Evolutionary conservation across 257 asterid genomes (phyloP).

Genomic region (Solanum sejunctum): DNA sequence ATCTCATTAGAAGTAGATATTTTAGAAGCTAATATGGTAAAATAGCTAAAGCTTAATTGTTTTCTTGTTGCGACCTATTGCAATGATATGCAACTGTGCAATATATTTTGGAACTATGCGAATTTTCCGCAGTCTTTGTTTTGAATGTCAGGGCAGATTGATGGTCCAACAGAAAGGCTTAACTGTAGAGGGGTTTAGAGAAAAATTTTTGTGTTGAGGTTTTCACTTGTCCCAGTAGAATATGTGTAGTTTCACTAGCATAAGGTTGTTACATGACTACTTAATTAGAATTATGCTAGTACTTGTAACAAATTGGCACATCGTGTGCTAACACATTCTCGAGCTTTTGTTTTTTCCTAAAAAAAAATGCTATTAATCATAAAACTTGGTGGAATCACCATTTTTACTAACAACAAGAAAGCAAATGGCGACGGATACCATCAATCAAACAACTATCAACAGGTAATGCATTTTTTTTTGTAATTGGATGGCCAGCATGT

Average conservation of each 20-base stretch:
- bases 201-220: background rate
- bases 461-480: background rate
- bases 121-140: background rate
- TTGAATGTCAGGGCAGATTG: background rate
- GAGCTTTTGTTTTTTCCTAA: background rate
- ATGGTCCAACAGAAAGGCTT: background rate
- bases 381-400: background rate
- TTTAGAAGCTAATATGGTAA: background rate
- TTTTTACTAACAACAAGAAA: background rate
- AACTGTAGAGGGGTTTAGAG: background rate
- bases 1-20: background rate
- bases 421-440: background rate
- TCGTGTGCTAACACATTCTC: background rate
- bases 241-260: background rate
- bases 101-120: background rate
- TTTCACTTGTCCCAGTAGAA: background rate
- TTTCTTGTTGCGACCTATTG: background rate
- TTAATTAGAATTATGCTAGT: background rate
- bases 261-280: background rate
- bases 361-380: background rate
- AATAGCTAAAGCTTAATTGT: background rate
- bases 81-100: background rate
- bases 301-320: background rate
- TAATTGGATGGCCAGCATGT: background rate
- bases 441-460: background rate